A percentile compares a stretch with the other conserved stretches of the same genome.
Evolutionary conservation across 2,329 filamentous ascomycete genomes (phyloP).

Genomic region (Cercospora zeina): DNA sequence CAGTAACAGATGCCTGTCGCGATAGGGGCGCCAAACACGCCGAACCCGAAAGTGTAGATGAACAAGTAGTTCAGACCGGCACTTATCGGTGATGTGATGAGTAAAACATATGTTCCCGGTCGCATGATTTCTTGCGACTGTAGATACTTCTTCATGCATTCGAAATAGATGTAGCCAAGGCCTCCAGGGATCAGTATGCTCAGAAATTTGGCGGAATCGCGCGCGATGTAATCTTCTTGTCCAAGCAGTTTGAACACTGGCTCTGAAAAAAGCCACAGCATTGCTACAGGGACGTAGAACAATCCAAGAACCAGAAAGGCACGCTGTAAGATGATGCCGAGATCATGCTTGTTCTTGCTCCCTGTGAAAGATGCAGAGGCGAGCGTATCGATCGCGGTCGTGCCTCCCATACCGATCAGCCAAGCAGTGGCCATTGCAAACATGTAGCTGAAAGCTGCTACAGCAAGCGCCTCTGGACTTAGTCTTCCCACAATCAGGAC

Average conservation of each 20-base stretch:
- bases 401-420: constrained; percentile 82
- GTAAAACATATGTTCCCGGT: constrained; percentile 62
- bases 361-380: constrained; percentile 81
- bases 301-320: constrained; percentile 69
- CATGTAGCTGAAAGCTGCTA: constrained; percentile 87
- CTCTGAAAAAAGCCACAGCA: constrained; percentile 74
- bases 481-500: constrained; percentile 78
- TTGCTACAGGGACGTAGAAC: constrained; percentile 71
- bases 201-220: constrained; percentile 71
- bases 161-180: constrained; percentile 84
- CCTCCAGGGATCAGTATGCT: constrained; percentile 75
- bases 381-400: constrained; percentile 81
- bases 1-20: constrained; percentile 86
- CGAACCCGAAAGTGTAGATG: constrained; percentile 69
- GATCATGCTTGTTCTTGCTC: constrained; percentile 72
- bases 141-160: constrained; percentile 67
- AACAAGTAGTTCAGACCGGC: constrained; percentile 65
- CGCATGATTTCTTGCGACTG: constrained; percentile 64
- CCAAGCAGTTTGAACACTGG: constrained; percentile 72
- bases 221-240: constrained; percentile 74
- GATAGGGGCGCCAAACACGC: constrained; percentile 75
- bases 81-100: constrained; percentile 62
- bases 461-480: constrained; percentile 76
- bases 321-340: constrained; percentile 76
- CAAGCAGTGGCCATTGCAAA: constrained; percentile 88